These are phyloP conservation scores for Globisporangium uncinulatum DNA, from an alignment of 352 stramenopile genomes.

Conservation along the genomic window DNA sequence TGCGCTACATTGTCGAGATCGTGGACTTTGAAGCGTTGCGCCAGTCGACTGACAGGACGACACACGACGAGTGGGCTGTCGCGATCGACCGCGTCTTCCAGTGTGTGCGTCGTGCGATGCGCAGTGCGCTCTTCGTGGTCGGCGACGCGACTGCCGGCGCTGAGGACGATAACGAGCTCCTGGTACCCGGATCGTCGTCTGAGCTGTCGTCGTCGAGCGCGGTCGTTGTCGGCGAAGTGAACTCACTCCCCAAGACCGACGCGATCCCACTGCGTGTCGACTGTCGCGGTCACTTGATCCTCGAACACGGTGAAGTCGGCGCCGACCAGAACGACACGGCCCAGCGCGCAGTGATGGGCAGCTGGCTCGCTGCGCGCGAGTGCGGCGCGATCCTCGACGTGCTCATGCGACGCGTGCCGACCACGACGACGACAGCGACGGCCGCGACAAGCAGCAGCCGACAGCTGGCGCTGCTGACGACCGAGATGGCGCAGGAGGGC, in stretches of 20 bases:
- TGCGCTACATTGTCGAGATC: slow-evolving; percentile 73
- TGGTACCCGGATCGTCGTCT: slow-evolving; percentile 11
- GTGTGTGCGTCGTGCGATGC: slow-evolving; percentile 55
- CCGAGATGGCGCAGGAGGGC: slow-evolving; percentile 43
- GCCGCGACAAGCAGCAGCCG: neutral
- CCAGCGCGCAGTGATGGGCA: slow-evolving; percentile 78
- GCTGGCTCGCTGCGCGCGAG: slow-evolving; percentile 83
- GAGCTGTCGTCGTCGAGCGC: slow-evolving; percentile 51
- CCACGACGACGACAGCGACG: neutral
- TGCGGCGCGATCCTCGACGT: slow-evolving; percentile 72
- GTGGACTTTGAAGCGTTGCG: slow-evolving; percentile 34
- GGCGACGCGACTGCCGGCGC: slow-evolving; percentile 66
- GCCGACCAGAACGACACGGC: slow-evolving; percentile 45
- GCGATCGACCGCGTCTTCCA: slow-evolving; percentile 44
- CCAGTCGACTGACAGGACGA: neutral
- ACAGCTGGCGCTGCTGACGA: slow-evolving; percentile 31
- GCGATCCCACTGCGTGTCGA: slow-evolving; percentile 65
- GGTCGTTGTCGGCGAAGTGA: slow-evolving; percentile 67
- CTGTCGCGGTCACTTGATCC: slow-evolving; percentile 71
- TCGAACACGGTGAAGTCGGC: slow-evolving; percentile 38
- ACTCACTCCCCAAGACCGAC: slow-evolving; percentile 37
- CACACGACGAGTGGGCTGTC: slow-evolving; percentile 28
- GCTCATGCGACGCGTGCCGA: slow-evolving; percentile 60
- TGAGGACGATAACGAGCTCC: slow-evolving; percentile 42
- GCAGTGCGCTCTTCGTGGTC: slow-evolving; percentile 59